Evolutionary conservation across 345 rosid genomes (phyloP), one percentile per base, ranked within the genome.

Genomic region (Dipteronia sinensis): DNA sequence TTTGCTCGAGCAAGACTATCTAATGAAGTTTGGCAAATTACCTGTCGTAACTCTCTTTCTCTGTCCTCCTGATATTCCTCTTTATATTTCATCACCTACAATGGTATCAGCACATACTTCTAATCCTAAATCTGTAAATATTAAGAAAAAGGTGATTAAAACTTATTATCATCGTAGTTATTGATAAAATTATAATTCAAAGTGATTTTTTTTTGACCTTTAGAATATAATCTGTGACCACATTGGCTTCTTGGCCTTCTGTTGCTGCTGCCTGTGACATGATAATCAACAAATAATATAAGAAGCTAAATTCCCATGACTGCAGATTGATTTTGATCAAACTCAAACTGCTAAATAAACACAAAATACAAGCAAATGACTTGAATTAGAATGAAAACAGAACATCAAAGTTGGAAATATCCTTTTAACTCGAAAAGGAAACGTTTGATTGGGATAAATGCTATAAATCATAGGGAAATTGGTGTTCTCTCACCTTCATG

Each of bases 41-140:
- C 95, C 96, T 3, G 93, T 91, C 2, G 93, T 91, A 46, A 91
- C 90, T 9, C 96, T 87, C 77, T 88, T 91, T 82, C 75, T 88
- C 82, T 91, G 89, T 46, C 93, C 93, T 76, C 95, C 95, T 47
- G 95, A 91, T 65, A 89, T 83, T 7, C 95, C 95, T 83, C 92
- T 84, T 29, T 83, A 59, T 93, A 91, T 88, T 79, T 76, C 79
- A 80, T 88, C 78, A 23, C 95, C 95, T 38, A 89, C 88, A 65
- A 88, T 69, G 6, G 87, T 91, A 76, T 91, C 95, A 7, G 95
- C 95, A 64, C 95, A 91, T 9, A 77, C 69, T 34, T 91, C 93
- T 67, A 88, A 82, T 73, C 93, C 95, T 74, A 91, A 31, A 91
- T 82, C 96, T 91, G 78, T 12, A 49, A 47, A 71, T 20, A 65